Evolutionary conservation across 2,329 filamentous ascomycete genomes (phyloP).

Genomic region (Botrytis pseudocinerea): DNA sequence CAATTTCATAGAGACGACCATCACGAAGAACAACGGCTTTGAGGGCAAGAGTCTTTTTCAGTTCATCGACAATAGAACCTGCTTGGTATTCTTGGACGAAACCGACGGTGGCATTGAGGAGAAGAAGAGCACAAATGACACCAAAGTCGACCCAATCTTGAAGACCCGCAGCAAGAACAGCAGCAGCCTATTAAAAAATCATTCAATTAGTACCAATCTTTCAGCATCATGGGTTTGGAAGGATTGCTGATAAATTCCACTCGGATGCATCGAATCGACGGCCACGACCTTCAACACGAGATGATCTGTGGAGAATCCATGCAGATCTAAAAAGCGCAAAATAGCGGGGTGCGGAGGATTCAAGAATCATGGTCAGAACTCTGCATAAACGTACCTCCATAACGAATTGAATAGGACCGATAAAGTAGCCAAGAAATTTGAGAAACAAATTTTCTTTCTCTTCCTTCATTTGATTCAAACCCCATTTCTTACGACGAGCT

Average conservation of each 20-base stretch:
- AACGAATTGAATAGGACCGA: constrained; percentile 89
- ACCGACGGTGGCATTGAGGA: constrained; percentile 83
- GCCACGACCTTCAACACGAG: neutral
- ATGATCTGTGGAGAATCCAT: constrained; percentile 17
- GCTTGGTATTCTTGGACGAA: constrained; percentile 90
- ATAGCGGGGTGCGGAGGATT: constrained; percentile 12
- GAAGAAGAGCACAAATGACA: constrained; percentile 79
- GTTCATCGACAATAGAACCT: constrained; percentile 83
- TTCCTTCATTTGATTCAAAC: constrained; percentile 88
- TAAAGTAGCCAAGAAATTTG: constrained; percentile 80
- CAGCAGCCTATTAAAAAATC: constrained; percentile 52
- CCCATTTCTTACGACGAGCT: constrained; percentile 67
- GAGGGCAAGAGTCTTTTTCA: constrained; percentile 87
- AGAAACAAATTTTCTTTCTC: constrained; percentile 82
- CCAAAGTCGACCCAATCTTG: constrained; percentile 91
- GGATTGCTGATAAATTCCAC: neutral
- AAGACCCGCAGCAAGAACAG: constrained; percentile 78
- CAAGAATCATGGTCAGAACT: constrained; percentile 23
- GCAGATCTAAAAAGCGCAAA: constrained; percentile 1
- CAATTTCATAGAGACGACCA: constrained; percentile 73
- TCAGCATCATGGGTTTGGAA: neutral
- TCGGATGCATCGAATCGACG: neutral
- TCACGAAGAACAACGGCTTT: constrained; percentile 87
- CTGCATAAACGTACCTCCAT: constrained; percentile 68
- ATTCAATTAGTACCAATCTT: constrained; percentile 16